Percentiles rank a stretch among this genome's conserved stretches.
These are phyloP conservation scores for Prunus armeniaca DNA, from an alignment of 306 rosid genomes.

Conservation along the genomic window DNA sequence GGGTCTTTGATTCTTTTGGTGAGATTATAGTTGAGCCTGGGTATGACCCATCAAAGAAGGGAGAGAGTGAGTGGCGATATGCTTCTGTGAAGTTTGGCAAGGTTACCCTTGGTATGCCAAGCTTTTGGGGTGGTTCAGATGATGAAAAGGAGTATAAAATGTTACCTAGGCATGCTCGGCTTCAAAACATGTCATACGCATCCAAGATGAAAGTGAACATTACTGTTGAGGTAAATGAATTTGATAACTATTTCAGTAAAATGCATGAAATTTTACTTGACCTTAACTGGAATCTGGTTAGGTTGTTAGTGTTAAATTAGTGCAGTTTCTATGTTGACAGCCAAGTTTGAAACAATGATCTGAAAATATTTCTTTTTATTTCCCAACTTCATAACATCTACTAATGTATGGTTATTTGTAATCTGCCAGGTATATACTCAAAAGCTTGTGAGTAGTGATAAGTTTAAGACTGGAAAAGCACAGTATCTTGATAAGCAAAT, in stretches of 20 bases:
- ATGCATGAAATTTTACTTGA: not conserved
- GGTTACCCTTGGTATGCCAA: conserved; percentile 65
- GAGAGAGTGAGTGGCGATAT: conserved; percentile 61
- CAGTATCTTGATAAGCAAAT: conserved; percentile 41
- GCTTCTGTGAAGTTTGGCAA: conserved; percentile 74
- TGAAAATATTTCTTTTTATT: not conserved
- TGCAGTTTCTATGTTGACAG: not conserved
- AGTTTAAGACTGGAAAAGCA: conserved; percentile 80
- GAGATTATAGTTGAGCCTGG: conserved; percentile 70
- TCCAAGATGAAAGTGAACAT: conserved; percentile 57
- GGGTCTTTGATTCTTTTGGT: conserved; percentile 59
- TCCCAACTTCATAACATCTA: not conserved
- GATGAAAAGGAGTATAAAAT: conserved; percentile 51
- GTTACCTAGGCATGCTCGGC: conserved; percentile 88
- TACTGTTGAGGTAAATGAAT: conserved; percentile 54
- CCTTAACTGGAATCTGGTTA: not conserved
- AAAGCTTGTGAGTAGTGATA: conserved; percentile 59
- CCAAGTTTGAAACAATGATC: not conserved
- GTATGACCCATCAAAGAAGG: conserved; percentile 84
- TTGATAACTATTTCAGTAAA: not conserved
- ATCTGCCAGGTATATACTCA: conserved; percentile 56
- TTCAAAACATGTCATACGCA: conserved; percentile 92
- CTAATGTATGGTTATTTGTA: conserved; percentile 20
- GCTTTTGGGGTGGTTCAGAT: conserved; percentile 71
- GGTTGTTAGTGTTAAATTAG: not conserved